Evolutionary conservation across 306 rosid genomes (phyloP), one percentile per base, ranked within the genome.

Genomic region (Delonix regia): DNA sequence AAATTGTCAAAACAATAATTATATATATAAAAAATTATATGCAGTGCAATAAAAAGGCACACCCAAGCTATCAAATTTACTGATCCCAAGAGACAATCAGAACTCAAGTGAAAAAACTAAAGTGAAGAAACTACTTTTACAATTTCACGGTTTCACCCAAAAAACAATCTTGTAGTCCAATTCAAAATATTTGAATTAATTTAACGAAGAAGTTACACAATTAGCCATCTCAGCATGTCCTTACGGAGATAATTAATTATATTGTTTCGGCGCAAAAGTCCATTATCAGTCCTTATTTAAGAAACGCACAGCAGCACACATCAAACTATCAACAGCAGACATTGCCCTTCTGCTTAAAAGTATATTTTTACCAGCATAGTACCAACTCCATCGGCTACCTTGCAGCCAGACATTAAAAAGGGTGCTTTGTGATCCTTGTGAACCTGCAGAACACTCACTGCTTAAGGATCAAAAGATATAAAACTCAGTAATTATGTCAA

Each of bases 381-480:
- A 76, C 98, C 99, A 86, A 90, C 89, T 78, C 99, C 99, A 85
- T 95, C 99, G 61, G 99, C 99, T 69, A 95, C 92, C 83, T 95
- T 95, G 85, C 99, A 95, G 66, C 99, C 99, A 85, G 99, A 90
- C 98, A 95, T 95, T 81, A 95, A 78, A 86, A 95, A 95, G 25
- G 99, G 99, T 69, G 88, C 39, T 81, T 86, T 93, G 39, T 90
- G 93, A 80, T 90, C 94, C 87, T 95, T 95, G 78, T 79, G 91
- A 86, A 93, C 93, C 99, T 95, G 92, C 82, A 83, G 65, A 70
- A 80, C 47, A 85, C 76, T 65, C 56, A 44, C 72, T 42, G 77
- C 80, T 76, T 86, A 62, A 81, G 80, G 84, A 81, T 69, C 78
- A 82, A 48, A 70, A 71, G 52, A 60, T 71, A 21, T 41, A 73